phyloP scores from a whole-genome alignment of 1,139 yeast species.

The Debaryomyces udenii region DNA sequence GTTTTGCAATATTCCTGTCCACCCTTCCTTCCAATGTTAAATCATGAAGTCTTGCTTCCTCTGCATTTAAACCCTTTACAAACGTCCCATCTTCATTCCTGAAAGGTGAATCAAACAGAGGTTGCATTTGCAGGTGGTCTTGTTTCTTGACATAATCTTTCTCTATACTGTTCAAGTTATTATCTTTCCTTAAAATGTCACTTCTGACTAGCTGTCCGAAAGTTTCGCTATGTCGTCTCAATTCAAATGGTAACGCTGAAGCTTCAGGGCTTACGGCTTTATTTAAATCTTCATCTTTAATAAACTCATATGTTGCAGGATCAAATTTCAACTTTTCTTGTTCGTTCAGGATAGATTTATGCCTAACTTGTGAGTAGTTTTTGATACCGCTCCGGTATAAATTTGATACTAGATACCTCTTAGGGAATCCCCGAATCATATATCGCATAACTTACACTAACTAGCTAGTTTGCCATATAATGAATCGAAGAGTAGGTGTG shows the following conservation, averaged over 20 bases:
- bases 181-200: conserved; percentile 28
- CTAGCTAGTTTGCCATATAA: neutral
- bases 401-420: neutral
- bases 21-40: conserved; percentile 51
- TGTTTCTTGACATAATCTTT: conserved; percentile 26
- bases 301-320: conserved; percentile 12
- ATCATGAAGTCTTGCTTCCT: conserved; percentile 57
- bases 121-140: conserved; percentile 3
- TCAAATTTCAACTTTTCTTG: conserved; percentile 10
- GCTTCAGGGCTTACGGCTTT: conserved; percentile 1
- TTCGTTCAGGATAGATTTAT: neutral
- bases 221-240: conserved; percentile 33
- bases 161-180: conserved; percentile 18
- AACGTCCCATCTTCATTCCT: conserved; percentile 43
- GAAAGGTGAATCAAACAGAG: conserved; percentile 31
- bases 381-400: neutral
- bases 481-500: conserved; percentile 6
- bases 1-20: conserved; percentile 44
- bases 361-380: neutral
- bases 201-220: conserved; percentile 54
- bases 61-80: conserved; percentile 47
- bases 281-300: conserved; percentile 9
- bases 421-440: conserved; percentile 5
- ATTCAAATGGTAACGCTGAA: conserved; percentile 31
- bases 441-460: neutral